Evolutionary conservation across 208 protist genomes (phyloP), one percentile per base, ranked within the genome.

Genomic region (Wallacemonas rigidus): DNA sequence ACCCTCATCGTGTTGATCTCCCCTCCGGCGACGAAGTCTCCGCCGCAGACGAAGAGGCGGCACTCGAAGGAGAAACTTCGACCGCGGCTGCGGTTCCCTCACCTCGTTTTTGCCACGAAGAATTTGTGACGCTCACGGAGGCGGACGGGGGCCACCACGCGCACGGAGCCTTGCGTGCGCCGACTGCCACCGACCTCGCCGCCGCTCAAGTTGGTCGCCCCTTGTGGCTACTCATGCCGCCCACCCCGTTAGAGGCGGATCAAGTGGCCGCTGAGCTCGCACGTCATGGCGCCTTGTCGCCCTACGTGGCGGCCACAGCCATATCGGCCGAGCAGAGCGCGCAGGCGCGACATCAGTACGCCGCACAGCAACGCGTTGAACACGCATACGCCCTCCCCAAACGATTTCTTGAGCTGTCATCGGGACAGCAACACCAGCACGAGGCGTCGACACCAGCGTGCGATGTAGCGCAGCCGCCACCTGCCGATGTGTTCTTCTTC

Each of bases 161-260:
- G 51, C 14, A 56, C 9, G 26, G 51, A 9, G 26, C 62, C 17
- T 44, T 67, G 17, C n/a, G 50, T 44, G 39, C 35, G 40, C 68
- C 55, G 38, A 12, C 12, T 12, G 60, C 60, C 41, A 63, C 50
- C 2, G 55, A 55, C 54, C n/a, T 56, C 7, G 68, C 47, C 1
- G n/a, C 43, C 17, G 47, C 68, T 51, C 36, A 38, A 26, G 68
- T 75, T 15, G 57, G 61, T 8, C 57, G 71, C 26, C 36, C 61
- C 8, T 26, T 75, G 40, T 51, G 36, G 71, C 71, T 75, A 3
- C 50, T 75, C 60, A 75, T 61, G 3, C n/a, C 61, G 15, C 5
- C 69, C 9, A 6, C 26, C 5, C 35, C 9, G 48, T 14, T 9
- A 4, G 15, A 54, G 11, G 57, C 40, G 12, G 38, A 56, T 44